Conservation (phyloP, 2,329 filamentous ascomycete species). For the Calonectria fujianensis region DNA sequence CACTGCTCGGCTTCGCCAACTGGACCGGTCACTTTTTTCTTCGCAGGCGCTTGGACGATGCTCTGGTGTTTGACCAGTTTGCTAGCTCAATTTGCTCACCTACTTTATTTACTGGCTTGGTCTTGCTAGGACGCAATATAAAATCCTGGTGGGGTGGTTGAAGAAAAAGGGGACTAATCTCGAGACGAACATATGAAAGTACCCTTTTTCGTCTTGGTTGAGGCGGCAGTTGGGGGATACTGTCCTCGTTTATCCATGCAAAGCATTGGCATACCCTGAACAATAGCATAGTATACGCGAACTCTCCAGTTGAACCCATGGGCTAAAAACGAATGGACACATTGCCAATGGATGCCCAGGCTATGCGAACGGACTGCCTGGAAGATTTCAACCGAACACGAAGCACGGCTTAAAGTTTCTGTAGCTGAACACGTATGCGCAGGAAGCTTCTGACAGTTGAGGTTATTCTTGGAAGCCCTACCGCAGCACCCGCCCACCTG, state of each 20-base stretch:
- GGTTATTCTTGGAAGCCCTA: neutral
- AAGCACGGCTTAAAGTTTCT: neutral
- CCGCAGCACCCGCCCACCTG: neutral
- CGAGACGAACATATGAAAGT: neutral
- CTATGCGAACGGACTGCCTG: neutral
- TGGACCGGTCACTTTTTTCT: neutral
- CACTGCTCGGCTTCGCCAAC: neutral
- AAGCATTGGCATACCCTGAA: neutral
- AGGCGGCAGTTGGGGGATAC: neutral
- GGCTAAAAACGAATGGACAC: neutral
- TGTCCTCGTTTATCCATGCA: no score
- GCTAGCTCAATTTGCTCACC: neutral
- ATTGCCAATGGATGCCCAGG: neutral
- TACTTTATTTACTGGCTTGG: neutral
- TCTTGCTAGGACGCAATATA: neutral
- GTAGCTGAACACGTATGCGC: no score
- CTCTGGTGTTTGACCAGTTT: neutral
- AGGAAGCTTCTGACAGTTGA: neutral
- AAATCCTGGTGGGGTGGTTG: neutral
- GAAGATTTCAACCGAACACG: neutral
- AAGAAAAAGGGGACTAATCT: neutral
- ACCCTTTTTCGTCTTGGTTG: neutral
- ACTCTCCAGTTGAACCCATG: neutral
- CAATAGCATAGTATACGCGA: neutral
- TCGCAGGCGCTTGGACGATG: neutral